These are phyloP conservation scores for Aureobasidium leucospermi DNA, from an alignment of 2,329 filamentous ascomycete species.

Conservation along the genomic window DNA sequence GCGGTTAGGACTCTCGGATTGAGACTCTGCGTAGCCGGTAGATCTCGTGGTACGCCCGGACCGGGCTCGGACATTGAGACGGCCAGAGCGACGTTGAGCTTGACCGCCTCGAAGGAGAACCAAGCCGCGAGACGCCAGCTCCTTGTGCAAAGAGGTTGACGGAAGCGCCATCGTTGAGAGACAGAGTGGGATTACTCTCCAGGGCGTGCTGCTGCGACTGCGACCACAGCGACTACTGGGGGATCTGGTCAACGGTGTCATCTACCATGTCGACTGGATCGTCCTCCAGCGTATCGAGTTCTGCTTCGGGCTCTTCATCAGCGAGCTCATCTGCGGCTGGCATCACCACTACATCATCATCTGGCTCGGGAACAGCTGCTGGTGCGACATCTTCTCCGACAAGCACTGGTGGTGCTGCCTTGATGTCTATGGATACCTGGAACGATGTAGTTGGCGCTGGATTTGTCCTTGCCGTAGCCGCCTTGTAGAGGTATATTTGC, in stretches of 20 bases:
- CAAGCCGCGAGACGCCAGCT: no score
- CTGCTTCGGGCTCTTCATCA: background rate
- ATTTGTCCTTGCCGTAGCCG: background rate
- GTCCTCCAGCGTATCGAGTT: background rate
- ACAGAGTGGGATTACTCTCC: no score
- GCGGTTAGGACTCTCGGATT: no score
- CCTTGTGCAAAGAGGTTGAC: no score
- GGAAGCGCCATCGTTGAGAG: no score
- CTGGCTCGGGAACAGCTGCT: background rate
- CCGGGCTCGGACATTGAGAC: no score
- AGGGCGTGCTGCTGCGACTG: background rate
- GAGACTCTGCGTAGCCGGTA: no score
- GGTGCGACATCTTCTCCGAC: background rate
- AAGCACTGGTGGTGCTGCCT: constrained; percentile 1
- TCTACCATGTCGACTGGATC: background rate
- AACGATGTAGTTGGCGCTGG: background rate
- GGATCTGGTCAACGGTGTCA: background rate
- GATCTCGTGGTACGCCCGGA: no score
- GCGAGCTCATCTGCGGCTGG: background rate
- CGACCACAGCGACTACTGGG: background rate
- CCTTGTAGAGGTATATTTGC: background rate
- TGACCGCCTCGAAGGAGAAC: no score
- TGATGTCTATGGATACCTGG: background rate
- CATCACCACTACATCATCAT: background rate
- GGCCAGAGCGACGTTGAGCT: no score